A percentile compares a stretch with the other conserved stretches of the same genome.
Evolutionary conservation across 306 rosid genomes (phyloP).

Genomic region (Glycine tomentella): DNA sequence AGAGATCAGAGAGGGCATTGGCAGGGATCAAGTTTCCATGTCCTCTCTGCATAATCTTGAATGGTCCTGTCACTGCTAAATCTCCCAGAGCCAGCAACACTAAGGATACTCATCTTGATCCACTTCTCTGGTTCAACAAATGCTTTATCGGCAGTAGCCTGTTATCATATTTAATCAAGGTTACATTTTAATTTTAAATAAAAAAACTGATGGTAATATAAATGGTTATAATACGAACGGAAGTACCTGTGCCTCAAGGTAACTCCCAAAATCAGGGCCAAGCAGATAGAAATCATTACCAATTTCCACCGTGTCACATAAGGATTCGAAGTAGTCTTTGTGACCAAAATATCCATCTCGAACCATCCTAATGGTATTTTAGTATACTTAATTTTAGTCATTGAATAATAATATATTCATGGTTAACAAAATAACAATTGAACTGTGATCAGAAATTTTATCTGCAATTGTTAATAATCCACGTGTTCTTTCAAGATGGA

Average conservation of each 20-base stretch:
- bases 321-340: conserved; percentile 66
- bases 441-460: conserved; percentile 3
- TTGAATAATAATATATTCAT: background rate
- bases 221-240: background rate
- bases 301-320: conserved; percentile 69
- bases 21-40: conserved; percentile 78
- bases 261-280: conserved; percentile 71
- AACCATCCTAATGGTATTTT: conserved; percentile 60
- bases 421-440: background rate
- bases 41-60: conserved; percentile 67
- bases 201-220: background rate
- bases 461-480: background rate
- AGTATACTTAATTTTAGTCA: conserved; percentile 22
- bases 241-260: conserved; percentile 79
- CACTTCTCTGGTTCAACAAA: conserved; percentile 67
- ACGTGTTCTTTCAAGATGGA: conserved; percentile 24
- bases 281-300: conserved; percentile 68
- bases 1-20: conserved; percentile 64
- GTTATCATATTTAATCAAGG: conserved; percentile 29
- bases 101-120: conserved; percentile 75
- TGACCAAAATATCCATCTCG: conserved; percentile 75
- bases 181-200: background rate
- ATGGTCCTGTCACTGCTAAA: conserved; percentile 82
- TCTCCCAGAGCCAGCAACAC: conserved; percentile 73
- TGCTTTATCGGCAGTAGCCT: conserved; percentile 81